A percentile compares a stretch with the other conserved stretches of the same genome.
These are phyloP conservation scores for Starmerella floris DNA, from an alignment of 805 yeast species.

Conservation along the genomic window DNA sequence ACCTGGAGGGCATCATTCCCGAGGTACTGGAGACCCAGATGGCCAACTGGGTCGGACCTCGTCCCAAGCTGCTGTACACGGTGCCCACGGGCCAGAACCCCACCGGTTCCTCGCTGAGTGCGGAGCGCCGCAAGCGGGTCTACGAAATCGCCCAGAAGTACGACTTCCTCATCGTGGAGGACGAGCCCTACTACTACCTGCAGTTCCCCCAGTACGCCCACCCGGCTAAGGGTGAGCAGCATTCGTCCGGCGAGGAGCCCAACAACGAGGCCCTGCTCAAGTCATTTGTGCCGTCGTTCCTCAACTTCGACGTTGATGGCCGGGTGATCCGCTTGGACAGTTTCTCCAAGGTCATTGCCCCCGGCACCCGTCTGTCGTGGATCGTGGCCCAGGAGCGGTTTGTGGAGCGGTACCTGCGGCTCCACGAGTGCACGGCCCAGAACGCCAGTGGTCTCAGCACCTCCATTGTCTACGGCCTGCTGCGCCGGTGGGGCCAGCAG, in stretches of 20 bases:
- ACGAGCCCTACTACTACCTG: constrained; percentile 93
- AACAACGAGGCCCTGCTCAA: constrained; percentile 53
- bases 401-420: constrained; percentile 51
- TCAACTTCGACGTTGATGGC: constrained; percentile 69
- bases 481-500: constrained; percentile 77
- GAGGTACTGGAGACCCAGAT: constrained; percentile 48
- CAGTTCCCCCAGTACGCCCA: constrained; percentile 67
- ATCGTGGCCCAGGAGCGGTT: constrained; percentile 55
- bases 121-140: constrained; percentile 62
- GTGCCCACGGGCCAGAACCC: constrained; percentile 98
- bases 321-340: constrained; percentile 83
- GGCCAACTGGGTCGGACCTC: constrained; percentile 45
- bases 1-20: constrained; percentile 65
- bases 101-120: constrained; percentile 73
- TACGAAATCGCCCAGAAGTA: constrained; percentile 71
- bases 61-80: constrained; percentile 76
- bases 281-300: constrained; percentile 61
- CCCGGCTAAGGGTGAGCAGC: constrained; percentile 29
- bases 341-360: constrained; percentile 82
- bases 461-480: constrained; percentile 52
- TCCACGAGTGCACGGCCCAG: constrained; percentile 73
- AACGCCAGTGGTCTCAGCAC: constrained; percentile 71
- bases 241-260: constrained; percentile 13
- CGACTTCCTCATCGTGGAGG: constrained; percentile 80
- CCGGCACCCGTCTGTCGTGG: constrained; percentile 86